phyloP scores from a whole-genome alignment of 2,329 filamentous ascomycete genomes.

The Sarocladiaceae sp. region DNA sequence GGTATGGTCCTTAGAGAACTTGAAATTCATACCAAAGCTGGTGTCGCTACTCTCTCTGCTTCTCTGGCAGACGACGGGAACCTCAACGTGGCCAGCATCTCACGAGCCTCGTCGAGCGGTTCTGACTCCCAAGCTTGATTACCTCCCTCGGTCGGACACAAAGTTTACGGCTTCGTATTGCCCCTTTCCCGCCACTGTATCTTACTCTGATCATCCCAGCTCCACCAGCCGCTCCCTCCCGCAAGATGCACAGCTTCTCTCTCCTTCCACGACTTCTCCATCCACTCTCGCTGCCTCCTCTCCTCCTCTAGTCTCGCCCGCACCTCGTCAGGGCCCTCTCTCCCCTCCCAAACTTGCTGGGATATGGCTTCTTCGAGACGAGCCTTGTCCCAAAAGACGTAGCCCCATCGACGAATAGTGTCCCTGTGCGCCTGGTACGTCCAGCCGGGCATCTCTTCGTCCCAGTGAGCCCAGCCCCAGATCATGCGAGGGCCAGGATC shows the following conservation, averaged over 20 bases:
- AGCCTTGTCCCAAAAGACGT: conserved; percentile 11
- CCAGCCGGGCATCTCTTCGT: conserved; percentile 3
- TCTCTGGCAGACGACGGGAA: no score
- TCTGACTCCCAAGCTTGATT: no score
- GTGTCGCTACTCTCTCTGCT: no score
- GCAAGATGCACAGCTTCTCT: not conserved
- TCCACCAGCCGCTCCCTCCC: conserved; percentile 10
- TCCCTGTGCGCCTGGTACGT: conserved; percentile 5
- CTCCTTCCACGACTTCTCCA: conserved; percentile 6
- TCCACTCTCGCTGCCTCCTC: not conserved
- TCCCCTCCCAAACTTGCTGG: not conserved
- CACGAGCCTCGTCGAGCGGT: no score
- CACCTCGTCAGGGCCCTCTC: not conserved
- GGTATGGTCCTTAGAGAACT: no score
- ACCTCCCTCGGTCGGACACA: no score
- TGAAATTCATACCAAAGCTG: no score
- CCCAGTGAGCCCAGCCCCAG: conserved; percentile 10
- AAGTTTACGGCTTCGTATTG: no score
- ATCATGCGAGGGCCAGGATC: conserved; percentile 7
- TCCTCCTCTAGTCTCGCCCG: not conserved
- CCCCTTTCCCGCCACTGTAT: no score
- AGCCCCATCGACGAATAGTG: conserved; percentile 9
- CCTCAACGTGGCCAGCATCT: no score
- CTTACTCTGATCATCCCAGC: conserved; percentile 10
- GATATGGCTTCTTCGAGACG: conserved; percentile 2